Evolutionary conservation across 2,329 filamentous ascomycete genomes (phyloP), one percentile per base, ranked within the genome.

Genomic region (Colletotrichum gloeosporioides): DNA sequence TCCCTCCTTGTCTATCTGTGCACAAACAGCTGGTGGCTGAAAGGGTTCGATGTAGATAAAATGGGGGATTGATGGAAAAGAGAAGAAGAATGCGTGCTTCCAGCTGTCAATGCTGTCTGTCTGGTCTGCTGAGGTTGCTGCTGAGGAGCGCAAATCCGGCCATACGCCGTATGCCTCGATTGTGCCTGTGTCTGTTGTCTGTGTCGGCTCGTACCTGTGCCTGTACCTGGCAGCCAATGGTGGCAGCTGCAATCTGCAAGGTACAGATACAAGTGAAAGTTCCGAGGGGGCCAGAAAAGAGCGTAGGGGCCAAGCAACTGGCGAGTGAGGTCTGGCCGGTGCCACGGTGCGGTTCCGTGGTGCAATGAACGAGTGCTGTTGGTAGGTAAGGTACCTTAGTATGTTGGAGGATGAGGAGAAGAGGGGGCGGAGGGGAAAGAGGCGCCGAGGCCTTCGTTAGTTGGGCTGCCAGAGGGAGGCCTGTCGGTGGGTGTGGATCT

Each of bases 251-350:
- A 44, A 73, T 44, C 18, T 70, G 66, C 25, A 74, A 70, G 71
- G 71, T 74, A 70, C 67, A 70, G 59, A 13, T 74, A 74, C 71
- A 74, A 64, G 22, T 69, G 36, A 49, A 39, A 61, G 32, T 31
- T 36, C 61, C 61, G 15, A 22, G n/a, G 39, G 29, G n/a, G 8
- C 36, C 63, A n/a, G 55, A 27, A 64, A 64, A 39, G 61, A 64
- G 65, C 25, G 16, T 9, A 49, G 39, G 39, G 39, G 18, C 39
- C 39, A 16, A 8, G 36, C 36, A 49, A 18, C 39, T 49, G 39
- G 39, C 18, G 18, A 49, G 39, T 49, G 39, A 49, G 39, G 39
- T 49, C 39, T n/a, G 39, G 39, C 39, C 39, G 39, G 18, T 49
- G 39, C 18, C 39, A 49, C 39, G 39, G 39, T 49, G 39, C 39